These are phyloP conservation scores for Cokeromyces recurvatus DNA, from an alignment of 371 early-diverging fungal species.

Conservation along the genomic window DNA sequence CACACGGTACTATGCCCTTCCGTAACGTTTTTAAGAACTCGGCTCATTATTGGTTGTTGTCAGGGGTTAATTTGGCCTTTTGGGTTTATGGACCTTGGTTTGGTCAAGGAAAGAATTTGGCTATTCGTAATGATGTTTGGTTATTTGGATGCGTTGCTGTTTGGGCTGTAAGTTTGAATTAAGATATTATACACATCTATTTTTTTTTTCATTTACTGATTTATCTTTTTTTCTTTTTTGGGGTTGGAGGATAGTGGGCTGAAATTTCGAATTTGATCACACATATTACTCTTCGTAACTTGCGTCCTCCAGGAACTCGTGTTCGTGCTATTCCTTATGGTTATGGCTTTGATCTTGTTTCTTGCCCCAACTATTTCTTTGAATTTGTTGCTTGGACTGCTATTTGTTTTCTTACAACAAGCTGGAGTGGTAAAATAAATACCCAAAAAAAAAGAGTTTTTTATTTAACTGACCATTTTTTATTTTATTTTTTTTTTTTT, in stretches of 20 bases:
- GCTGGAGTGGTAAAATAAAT: constrained; percentile 55
- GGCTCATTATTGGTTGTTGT: constrained; percentile 90
- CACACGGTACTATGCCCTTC: constrained; percentile 94
- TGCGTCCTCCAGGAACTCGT: constrained; percentile 89
- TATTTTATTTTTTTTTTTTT: constrained; percentile 4
- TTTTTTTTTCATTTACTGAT: too few species aligned
- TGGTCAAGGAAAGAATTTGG: constrained; percentile 47
- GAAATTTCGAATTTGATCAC: constrained; percentile 84
- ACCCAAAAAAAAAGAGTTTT: not conserved
- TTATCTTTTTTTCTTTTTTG: too few species aligned
- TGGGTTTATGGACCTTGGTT: constrained; percentile 77
- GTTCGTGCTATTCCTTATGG: constrained; percentile 90
- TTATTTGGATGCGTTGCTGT: constrained; percentile 58
- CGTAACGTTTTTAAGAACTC: constrained; percentile 92
- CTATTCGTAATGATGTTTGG: constrained; percentile 50
- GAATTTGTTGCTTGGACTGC: constrained; percentile 86
- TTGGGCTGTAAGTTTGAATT: constrained; percentile 53
- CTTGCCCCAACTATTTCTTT: constrained; percentile 92
- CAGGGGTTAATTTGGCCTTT: constrained; percentile 84
- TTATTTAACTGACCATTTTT: too few species aligned
- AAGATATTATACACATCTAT: too few species aligned
- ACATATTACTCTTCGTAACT: constrained; percentile 84
- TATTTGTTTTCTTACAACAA: constrained; percentile 71
- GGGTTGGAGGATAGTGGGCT: constrained; percentile 62
- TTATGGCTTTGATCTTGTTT: constrained; percentile 90